These are phyloP conservation scores for Kwoniella dendrophila DNA, from an alignment of 768 basidiomycete species.

Conservation along the genomic window DNA sequence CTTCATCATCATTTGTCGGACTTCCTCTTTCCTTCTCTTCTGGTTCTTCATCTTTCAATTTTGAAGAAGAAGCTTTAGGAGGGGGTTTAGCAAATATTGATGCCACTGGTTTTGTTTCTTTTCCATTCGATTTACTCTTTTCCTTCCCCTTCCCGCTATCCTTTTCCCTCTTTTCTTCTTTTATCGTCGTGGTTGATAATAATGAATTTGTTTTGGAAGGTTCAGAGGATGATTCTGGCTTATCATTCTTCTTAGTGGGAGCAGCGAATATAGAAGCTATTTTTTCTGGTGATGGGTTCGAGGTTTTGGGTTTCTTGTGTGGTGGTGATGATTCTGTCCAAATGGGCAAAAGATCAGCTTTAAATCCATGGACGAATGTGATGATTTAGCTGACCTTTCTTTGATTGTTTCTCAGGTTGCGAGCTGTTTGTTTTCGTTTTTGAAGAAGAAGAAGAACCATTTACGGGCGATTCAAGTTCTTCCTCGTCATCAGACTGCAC, in stretches of 20 bases:
- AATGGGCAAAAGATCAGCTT: neutral
- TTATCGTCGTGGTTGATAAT: neutral
- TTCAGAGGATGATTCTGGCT: constrained; percentile 5
- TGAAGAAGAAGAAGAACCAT: neutral
- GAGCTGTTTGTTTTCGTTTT: neutral
- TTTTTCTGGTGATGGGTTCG: constrained; percentile 8
- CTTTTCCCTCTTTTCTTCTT: neutral
- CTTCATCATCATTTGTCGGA: constrained; percentile 55
- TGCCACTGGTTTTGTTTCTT: constrained; percentile 38
- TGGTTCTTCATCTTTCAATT: constrained; percentile 22
- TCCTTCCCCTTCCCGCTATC: neutral
- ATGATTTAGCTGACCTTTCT: constrained; percentile 5
- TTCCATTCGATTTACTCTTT: constrained; percentile 20
- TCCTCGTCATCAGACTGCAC: constrained; percentile 44
- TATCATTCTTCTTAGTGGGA: constrained; percentile 23
- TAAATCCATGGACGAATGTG: neutral
- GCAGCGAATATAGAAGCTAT: constrained; percentile 36
- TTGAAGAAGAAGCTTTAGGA: constrained; percentile 21
- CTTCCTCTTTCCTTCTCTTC: constrained; percentile 13
- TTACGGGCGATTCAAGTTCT: constrained; percentile 10
- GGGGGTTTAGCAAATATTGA: constrained; percentile 48
- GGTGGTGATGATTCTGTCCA: constrained; percentile 32
- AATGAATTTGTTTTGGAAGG: constrained; percentile 7
- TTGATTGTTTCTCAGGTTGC: neutral
- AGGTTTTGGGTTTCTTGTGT: constrained; percentile 41